Evolutionary conservation across 2,329 filamentous ascomycete species (phyloP), one percentile per base, ranked within the genome.

Genomic region (Curvularia eragrostidis): DNA sequence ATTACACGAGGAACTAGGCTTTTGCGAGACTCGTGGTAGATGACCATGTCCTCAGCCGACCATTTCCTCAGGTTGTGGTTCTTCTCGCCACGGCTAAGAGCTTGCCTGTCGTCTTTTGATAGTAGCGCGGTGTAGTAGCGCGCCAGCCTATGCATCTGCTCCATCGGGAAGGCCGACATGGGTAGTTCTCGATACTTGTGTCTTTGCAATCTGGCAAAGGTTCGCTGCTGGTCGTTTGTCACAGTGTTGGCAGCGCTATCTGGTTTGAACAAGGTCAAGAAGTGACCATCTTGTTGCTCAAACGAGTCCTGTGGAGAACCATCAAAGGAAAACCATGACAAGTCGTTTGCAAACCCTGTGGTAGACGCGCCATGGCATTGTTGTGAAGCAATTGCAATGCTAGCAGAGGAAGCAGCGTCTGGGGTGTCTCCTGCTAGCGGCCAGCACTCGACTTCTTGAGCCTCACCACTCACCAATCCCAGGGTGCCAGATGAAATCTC

Each of bases 51-150:
- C 9, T 60, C 32, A 3, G 3, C 39, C 3, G 58, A 58, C 64
- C 63, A 71, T 9, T 59, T 15, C 41, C 58, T 59, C 3, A 65
- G 57, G 42, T 69, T 70, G 49, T 70, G 64, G 30, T 67, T 64
- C 28, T 59, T 15, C 13, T 66, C 59, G 12, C 65, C 70, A 1
- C 8, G 13, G 3, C 49, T 41, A n/a, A 74, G 57, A 3, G 65
- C 59, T 10, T 43, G 18, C 30, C 52, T 59, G 21, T 71, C 71
- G 5, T 58, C 58, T 3, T 48, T 19, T 0, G 64, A 60, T 1
- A 73, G 62, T 1, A 65, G 56, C 21, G 58, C 48, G 13, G 44
- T 44, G 46, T 74, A 73, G 57, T 72, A 73, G 28, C 68, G 23
- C 7, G 57, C 51, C n/a, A 44, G 34, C 54, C 7, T 36, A 26